phyloP scores from a whole-genome alignment of 768 basidiomycete species.

The Cystofilobasidium ferigula region DNA sequence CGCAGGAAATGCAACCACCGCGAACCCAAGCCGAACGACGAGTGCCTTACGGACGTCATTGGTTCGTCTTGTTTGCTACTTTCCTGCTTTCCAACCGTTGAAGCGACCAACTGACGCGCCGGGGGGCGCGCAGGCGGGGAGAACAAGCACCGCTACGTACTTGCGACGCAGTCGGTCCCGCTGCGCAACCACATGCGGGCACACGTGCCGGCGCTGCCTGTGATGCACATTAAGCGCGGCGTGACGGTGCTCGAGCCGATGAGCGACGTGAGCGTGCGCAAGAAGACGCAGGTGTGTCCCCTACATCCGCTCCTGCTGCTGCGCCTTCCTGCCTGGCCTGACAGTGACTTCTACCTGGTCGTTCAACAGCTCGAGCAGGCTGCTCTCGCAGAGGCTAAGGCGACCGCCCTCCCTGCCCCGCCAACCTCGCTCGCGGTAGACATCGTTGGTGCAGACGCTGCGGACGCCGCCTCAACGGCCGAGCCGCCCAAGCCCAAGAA shows the following conservation, averaged over 20 bases:
- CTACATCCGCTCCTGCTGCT: background rate
- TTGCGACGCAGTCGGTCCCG: constrained; percentile 68
- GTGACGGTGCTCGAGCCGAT: constrained; percentile 91
- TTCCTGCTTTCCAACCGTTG: background rate
- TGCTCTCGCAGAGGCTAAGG: constrained; percentile 5
- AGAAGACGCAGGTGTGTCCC: constrained; percentile 50
- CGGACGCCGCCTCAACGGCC: constrained; percentile 26
- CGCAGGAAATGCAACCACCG: constrained; percentile 88
- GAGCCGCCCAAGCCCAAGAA: constrained; percentile 44
- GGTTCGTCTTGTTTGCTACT: constrained; percentile 46
- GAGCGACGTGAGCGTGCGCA: constrained; percentile 59
- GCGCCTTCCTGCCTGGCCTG: background rate
- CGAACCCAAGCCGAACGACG: constrained; percentile 70
- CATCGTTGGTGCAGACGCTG: background rate
- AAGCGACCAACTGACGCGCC: too few species aligned
- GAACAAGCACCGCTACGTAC: constrained; percentile 85
- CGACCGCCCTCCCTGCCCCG: constrained; percentile 13
- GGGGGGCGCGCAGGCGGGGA: constrained; percentile 41
- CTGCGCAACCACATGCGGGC: constrained; percentile 59
- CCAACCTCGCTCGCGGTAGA: constrained; percentile 7
- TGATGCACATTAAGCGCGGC: constrained; percentile 70
- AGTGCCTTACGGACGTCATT: constrained; percentile 68
- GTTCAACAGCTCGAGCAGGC: constrained; percentile 6
- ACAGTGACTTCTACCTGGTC: background rate
- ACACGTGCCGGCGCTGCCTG: constrained; percentile 66